Conservation (phyloP, 2,329 filamentous ascomycete species). For the Dothideomycetes sp. region DNA sequence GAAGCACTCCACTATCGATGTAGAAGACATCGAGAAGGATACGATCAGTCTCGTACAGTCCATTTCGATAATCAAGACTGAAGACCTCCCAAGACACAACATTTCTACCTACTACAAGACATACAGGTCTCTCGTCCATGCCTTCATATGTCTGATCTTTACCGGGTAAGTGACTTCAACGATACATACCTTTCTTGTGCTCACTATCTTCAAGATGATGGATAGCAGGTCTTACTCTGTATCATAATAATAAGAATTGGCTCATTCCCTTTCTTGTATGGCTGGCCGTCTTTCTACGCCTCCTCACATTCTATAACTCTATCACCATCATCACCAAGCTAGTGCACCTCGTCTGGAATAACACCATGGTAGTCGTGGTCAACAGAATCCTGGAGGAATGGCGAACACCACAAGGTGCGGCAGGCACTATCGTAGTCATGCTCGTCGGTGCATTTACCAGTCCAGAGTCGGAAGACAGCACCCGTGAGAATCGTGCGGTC, state of each 20-base stretch:
- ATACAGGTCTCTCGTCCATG: no score
- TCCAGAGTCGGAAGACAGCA: constrained; percentile 63
- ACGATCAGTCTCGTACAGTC: no score
- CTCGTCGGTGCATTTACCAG: constrained; percentile 69
- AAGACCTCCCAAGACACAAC: no score
- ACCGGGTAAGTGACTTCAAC: no score
- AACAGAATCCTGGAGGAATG: constrained; percentile 55
- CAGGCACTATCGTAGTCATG: constrained; percentile 58
- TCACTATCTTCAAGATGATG: no score
- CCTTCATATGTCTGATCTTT: no score
- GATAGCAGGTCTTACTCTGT: constrained; percentile 63
- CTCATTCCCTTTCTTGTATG: constrained; percentile 74
- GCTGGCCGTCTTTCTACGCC: constrained; percentile 60
- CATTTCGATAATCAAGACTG: no score
- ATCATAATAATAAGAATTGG: constrained; percentile 67
- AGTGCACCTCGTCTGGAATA: constrained; percentile 56
- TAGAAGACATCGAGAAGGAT: no score
- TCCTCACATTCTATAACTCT: constrained; percentile 64
- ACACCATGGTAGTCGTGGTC: constrained; percentile 49
- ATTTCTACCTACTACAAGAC: no score
- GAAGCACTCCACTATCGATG: no score
- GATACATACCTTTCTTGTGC: no score
- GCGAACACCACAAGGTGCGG: constrained; percentile 51
- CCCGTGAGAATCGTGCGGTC: no score
- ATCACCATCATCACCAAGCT: constrained; percentile 55